Evolutionary conservation across 2,329 filamentous ascomycete genomes (phyloP).

Genomic region (Pseudocercospora pini-densiflorae): DNA sequence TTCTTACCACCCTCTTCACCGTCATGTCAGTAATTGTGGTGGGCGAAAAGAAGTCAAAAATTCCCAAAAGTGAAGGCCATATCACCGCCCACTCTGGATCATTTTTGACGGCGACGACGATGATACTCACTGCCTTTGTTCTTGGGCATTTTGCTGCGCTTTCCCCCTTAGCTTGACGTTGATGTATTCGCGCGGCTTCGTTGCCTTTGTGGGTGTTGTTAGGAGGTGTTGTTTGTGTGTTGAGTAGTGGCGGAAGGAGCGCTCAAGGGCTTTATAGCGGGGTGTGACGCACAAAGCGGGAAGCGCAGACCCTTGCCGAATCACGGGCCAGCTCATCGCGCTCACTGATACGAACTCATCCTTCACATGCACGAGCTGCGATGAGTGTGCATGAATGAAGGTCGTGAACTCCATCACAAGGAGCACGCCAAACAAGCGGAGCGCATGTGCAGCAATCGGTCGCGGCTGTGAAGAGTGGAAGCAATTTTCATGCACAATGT

Average conservation of each 20-base stretch:
- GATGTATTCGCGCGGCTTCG: constrained; percentile 34
- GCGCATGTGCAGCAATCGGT: neutral
- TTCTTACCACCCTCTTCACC: constrained; percentile 87
- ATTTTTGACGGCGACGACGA: constrained; percentile 23
- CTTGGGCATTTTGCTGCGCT: constrained; percentile 78
- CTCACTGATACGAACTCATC: neutral
- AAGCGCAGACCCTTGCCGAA: neutral
- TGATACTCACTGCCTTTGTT: constrained; percentile 91
- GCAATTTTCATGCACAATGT: constrained; percentile 8
- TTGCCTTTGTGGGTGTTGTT: constrained; percentile 26
- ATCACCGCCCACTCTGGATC: constrained; percentile 3
- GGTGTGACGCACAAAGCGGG: neutral
- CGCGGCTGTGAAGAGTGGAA: neutral
- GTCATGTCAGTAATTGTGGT: constrained; percentile 33
- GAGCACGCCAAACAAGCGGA: neutral
- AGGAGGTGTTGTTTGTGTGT: constrained; percentile 5
- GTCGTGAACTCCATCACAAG: neutral
- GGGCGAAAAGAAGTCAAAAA: neutral
- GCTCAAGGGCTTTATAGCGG: constrained; percentile 10
- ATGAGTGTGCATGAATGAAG: neutral
- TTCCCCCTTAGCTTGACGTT: constrained; percentile 24
- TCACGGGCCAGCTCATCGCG: neutral
- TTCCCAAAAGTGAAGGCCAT: neutral
- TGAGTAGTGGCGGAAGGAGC: constrained; percentile 12
- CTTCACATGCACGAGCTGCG: neutral